A percentile compares a stretch with the other conserved stretches of the same genome.
These are phyloP conservation scores for Anethum foeniculum DNA, from an alignment of 140 eudicot genomes.

Conservation along the genomic window DNA sequence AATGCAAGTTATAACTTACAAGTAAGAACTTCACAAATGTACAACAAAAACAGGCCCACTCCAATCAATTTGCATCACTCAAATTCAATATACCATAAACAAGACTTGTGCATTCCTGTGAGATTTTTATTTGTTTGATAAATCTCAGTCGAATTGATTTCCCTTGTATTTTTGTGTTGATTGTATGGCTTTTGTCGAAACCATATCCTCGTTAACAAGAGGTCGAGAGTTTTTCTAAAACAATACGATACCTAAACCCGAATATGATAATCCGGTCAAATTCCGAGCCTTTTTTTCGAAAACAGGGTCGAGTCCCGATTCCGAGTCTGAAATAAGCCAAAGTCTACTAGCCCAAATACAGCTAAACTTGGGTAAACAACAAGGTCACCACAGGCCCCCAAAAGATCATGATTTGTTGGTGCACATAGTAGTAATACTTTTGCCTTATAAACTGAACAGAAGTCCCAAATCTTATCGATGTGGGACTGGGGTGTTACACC, in stretches of 20 bases:
- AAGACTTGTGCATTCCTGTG: conserved; percentile 12
- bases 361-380: no score
- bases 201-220: background rate
- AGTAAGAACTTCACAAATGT: background rate
- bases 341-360: no score
- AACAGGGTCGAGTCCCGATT: no score
- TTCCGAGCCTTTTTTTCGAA: no score
- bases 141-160: conserved; percentile 13
- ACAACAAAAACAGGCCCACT: conserved; percentile 17
- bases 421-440: no score
- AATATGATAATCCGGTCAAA: no score
- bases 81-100: conserved; percentile 20
- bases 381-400: no score
- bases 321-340: no score
- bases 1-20: background rate
- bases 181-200: background rate
- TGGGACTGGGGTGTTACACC: no score
- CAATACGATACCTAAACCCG: background rate
- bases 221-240: background rate
- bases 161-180: background rate
- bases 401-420: no score
- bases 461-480: no score
- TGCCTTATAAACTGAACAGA: no score
- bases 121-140: conserved; percentile 5
- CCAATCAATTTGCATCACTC: conserved; percentile 12